Evolutionary conservation across 1,139 yeast genomes (phyloP).

Genomic region (Suhomyces anneliseae): DNA sequence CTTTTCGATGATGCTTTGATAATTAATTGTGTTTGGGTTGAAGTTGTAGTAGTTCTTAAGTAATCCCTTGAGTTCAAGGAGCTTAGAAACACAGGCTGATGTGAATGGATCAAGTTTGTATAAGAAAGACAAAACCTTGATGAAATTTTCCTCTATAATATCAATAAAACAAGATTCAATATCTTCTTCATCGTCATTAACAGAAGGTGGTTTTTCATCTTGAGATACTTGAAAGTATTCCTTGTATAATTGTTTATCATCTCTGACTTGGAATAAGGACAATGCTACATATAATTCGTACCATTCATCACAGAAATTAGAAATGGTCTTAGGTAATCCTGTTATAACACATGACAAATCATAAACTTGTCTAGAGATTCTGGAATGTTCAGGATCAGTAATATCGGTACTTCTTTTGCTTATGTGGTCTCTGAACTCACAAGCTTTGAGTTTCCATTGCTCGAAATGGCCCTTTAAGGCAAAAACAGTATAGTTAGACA

Average conservation of each 20-base stretch:
- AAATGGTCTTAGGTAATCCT: slow-evolving; percentile 56
- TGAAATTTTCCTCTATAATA: slow-evolving; percentile 56
- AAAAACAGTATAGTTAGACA: slow-evolving; percentile 43
- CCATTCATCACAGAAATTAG: slow-evolving; percentile 58
- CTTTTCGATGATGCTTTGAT: slow-evolving; percentile 18
- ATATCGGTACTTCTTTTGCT: slow-evolving; percentile 23
- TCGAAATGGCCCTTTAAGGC: slow-evolving; percentile 44
- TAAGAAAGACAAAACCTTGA: slow-evolving; percentile 60
- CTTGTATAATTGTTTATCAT: slow-evolving; percentile 32
- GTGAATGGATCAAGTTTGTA: slow-evolving; percentile 66
- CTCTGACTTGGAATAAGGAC: slow-evolving; percentile 58
- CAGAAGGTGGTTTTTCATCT: slow-evolving; percentile 34
- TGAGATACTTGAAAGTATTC: slow-evolving; percentile 38
- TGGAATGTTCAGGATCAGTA: slow-evolving; percentile 18
- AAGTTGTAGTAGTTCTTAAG: slow-evolving; percentile 47
- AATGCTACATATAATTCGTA: slow-evolving; percentile 68
- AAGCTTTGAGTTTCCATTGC: slow-evolving; percentile 52
- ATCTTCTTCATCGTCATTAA: slow-evolving; percentile 21
- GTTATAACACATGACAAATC: slow-evolving; percentile 47
- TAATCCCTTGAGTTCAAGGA: slow-evolving; percentile 65
- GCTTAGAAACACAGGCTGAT: slow-evolving; percentile 63
- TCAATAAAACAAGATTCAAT: slow-evolving; percentile 63
- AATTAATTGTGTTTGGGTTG: slow-evolving; percentile 14
- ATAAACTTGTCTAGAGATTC: slow-evolving; percentile 40
- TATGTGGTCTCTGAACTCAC: slow-evolving; percentile 46